Percentiles rank a stretch among this genome's conserved stretches.
phyloP scores from a whole-genome alignment of 1,139 yeast genomes.

The Zhuliangozyma blackwelliae region DNA sequence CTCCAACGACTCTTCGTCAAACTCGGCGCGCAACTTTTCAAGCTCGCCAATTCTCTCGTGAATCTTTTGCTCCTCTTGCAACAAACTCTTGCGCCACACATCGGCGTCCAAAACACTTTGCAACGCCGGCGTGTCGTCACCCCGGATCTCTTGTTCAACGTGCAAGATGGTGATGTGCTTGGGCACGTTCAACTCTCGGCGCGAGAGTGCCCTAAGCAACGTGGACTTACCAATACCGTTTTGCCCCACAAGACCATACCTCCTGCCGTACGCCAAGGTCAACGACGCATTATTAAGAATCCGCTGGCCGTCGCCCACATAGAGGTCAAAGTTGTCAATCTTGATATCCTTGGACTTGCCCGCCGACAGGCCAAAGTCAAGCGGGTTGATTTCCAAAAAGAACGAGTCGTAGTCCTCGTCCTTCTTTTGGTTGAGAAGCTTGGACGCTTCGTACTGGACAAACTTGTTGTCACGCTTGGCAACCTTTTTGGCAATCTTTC shows the following conservation, averaged over 20 bases:
- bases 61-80: conserved; percentile 71
- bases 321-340: conserved; percentile 85
- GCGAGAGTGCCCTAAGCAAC: conserved; percentile 78
- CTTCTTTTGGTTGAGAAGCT: conserved; percentile 59
- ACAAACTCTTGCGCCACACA: conserved; percentile 92
- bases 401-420: conserved; percentile 87
- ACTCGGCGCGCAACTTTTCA: conserved; percentile 61
- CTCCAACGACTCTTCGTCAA: conserved; percentile 81
- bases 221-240: conserved; percentile 99
- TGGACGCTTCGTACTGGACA: conserved; percentile 90
- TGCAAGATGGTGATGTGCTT: conserved; percentile 92
- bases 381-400: conserved; percentile 90
- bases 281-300: conserved; percentile 85
- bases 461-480: conserved; percentile 89
- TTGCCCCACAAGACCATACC: conserved; percentile 97
- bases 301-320: conserved; percentile 94
- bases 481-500: conserved; percentile 93
- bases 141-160: conserved; percentile 94
- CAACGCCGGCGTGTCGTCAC: conserved; percentile 85
- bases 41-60: conserved; percentile 73
- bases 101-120: conserved; percentile 97
- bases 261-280: conserved; percentile 84
- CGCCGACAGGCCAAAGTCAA: conserved; percentile 84
- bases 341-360: conserved; percentile 95
- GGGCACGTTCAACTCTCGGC: conserved; percentile 91